Percentiles rank a stretch among this genome's conserved stretches.
These are phyloP conservation scores for Leccinum broughii DNA, from an alignment of 768 basidiomycete species.

Conservation along the genomic window DNA sequence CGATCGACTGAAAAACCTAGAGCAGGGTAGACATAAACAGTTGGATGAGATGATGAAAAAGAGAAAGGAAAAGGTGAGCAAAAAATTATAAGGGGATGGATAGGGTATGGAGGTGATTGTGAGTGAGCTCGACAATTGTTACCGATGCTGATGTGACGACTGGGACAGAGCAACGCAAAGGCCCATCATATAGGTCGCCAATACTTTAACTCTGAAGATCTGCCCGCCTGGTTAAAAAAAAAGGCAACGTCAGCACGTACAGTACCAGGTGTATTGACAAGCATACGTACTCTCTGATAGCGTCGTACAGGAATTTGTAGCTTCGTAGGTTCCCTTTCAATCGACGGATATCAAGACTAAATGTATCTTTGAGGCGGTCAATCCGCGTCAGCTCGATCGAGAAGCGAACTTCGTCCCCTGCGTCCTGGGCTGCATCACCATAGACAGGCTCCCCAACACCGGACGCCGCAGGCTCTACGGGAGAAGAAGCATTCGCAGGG, in stretches of 20 bases:
- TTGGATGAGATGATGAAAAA: conserved; percentile 11
- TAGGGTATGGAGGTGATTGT: conserved; percentile 32
- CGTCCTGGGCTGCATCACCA: conserved; percentile 78
- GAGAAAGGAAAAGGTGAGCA: neutral
- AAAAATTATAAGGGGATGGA: conserved; percentile 24
- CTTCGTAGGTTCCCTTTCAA: conserved; percentile 91
- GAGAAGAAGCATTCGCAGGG: conserved; percentile 21
- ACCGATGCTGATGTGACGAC: neutral
- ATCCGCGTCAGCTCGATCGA: conserved; percentile 91
- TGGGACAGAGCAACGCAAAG: conserved; percentile 1
- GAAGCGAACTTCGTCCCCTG: conserved; percentile 95
- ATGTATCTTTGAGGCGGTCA: conserved; percentile 87
- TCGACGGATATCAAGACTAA: conserved; percentile 88
- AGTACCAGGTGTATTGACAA: conserved; percentile 12
- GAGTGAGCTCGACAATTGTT: conserved; percentile 10
- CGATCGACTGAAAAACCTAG: conserved; percentile 17
- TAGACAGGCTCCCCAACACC: conserved; percentile 60
- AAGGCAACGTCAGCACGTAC: conserved; percentile 7
- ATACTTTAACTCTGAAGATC: conserved; percentile 38
- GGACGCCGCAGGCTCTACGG: conserved; percentile 39
- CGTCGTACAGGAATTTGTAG: conserved; percentile 91
- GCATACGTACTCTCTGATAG: conserved; percentile 73
- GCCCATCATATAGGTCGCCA: conserved; percentile 25
- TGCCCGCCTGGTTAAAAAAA: conserved; percentile 31
- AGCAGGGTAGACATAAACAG: conserved; percentile 28